Evolutionary conservation across 2,329 filamentous ascomycete species (phyloP).

Genomic region (Beauveria caledonica): DNA sequence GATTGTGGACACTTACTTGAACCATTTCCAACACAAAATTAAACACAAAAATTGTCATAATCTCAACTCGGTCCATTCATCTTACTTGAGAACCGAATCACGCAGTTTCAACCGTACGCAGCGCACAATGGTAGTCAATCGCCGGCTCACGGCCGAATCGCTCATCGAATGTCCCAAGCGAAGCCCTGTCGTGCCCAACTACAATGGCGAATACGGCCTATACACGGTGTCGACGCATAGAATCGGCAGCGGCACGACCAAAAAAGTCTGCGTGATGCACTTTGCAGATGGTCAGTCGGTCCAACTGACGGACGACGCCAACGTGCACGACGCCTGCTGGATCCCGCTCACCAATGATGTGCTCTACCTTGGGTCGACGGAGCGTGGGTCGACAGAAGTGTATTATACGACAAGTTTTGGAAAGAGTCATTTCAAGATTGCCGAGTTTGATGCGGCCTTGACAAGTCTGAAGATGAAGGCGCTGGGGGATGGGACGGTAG

Average conservation of each 20-base stretch:
- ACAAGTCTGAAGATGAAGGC: constrained; percentile 24
- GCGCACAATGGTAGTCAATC: constrained; percentile 1
- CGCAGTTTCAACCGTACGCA: not conserved
- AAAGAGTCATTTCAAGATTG: constrained; percentile 17
- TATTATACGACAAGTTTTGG: constrained; percentile 18
- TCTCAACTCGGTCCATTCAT: not conserved
- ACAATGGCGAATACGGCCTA: constrained; percentile 32
- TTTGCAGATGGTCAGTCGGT: constrained; percentile 22
- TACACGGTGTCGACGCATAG: constrained; percentile 32
- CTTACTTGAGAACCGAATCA: too few relatives aligned
- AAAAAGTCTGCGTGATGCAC: constrained; percentile 27
- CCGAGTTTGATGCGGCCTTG: constrained; percentile 26
- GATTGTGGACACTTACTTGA: not conserved
- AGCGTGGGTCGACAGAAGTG: constrained; percentile 25
- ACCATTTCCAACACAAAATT: not conserved
- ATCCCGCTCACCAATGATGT: constrained; percentile 25
- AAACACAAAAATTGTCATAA: not conserved
- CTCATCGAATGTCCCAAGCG: constrained; percentile 24
- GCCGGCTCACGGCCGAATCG: constrained; percentile 24
- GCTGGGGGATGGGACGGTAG: constrained; percentile 26
- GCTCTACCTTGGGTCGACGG: constrained; percentile 23
- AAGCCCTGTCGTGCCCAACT: constrained; percentile 29
- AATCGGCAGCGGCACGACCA: constrained; percentile 22
- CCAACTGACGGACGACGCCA: constrained; percentile 20
- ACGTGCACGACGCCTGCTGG: constrained; percentile 28